Evolutionary conservation across 257 asterid genomes (phyloP).

Genomic region (Apocynum venetum): DNA sequence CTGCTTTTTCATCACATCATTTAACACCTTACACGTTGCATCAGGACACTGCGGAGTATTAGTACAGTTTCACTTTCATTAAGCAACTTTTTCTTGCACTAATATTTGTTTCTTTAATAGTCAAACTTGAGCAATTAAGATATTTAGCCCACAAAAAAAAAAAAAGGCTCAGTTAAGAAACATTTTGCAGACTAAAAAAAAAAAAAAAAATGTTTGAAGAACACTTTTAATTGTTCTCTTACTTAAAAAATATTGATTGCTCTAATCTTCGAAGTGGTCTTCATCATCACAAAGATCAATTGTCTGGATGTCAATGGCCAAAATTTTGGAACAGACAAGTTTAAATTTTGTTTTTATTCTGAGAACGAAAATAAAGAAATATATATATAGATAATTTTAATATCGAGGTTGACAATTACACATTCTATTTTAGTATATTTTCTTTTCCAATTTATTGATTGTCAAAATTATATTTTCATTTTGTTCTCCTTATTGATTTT

Average conservation of each 20-base stretch:
- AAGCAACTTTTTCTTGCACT: neutral
- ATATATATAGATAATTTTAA: too few relatives aligned
- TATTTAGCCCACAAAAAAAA: neutral
- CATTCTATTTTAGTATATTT: too few relatives aligned
- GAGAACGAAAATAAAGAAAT: too few relatives aligned
- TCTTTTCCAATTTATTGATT: too few relatives aligned
- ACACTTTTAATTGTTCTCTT: too few relatives aligned
- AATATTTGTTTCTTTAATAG: neutral
- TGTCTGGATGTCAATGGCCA: neutral
- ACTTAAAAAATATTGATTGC: neutral
- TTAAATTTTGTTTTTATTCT: too few relatives aligned
- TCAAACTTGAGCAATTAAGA: neutral
- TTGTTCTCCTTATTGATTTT: too few relatives aligned
- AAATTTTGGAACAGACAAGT: neutral
- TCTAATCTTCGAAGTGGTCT: neutral
- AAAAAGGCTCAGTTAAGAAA: neutral
- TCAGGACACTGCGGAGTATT: neutral
- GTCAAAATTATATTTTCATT: too few relatives aligned
- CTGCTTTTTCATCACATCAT: neutral
- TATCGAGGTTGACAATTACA: too few relatives aligned
- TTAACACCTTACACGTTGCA: conserved; percentile 11
- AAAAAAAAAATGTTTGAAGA: neutral
- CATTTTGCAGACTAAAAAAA: neutral
- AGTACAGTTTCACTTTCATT: neutral
- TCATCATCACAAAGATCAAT: neutral